Evolutionary conservation across 495 filamentous ascomycete species (phyloP).

Genomic region (Tuber aestivum): DNA sequence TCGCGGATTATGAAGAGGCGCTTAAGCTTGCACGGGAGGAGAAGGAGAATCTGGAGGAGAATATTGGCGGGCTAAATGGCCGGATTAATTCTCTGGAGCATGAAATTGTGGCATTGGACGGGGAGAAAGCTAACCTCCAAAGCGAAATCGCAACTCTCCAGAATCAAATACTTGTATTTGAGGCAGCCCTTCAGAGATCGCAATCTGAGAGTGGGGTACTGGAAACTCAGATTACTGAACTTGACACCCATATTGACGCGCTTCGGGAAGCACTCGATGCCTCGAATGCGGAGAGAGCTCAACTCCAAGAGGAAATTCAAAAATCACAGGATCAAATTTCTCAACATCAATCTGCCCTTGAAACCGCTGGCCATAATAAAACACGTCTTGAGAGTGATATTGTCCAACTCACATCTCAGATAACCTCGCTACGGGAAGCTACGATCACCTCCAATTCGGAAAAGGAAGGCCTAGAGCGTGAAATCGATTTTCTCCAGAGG

Average conservation of each 20-base stretch:
- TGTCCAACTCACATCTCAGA: background rate
- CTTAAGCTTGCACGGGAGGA: slow-evolving; percentile 20
- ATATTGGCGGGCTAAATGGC: slow-evolving; percentile 16
- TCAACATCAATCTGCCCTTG: background rate
- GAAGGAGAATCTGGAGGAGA: slow-evolving; percentile 19
- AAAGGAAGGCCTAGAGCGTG: slow-evolving; percentile 23
- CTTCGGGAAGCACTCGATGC: slow-evolving; percentile 19
- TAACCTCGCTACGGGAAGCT: background rate
- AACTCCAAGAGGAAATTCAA: background rate
- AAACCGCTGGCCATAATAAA: background rate
- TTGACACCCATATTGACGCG: slow-evolving; percentile 17
- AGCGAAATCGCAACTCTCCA: slow-evolving; percentile 22
- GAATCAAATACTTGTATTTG: slow-evolving; percentile 21
- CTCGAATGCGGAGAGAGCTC: slow-evolving; percentile 6
- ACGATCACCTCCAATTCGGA: background rate
- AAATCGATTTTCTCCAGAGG: slow-evolving; percentile 18
- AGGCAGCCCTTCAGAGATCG: slow-evolving; percentile 11
- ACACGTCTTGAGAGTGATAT: background rate
- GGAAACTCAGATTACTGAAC: slow-evolving; percentile 22
- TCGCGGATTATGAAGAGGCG: slow-evolving; percentile 13
- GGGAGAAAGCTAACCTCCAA: slow-evolving; percentile 19
- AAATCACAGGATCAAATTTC: background rate
- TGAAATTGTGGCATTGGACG: slow-evolving; percentile 7
- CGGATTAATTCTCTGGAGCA: slow-evolving; percentile 21
- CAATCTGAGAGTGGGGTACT: slow-evolving; percentile 15